Evolutionary conservation across 129 eudicot species (phyloP).

Genomic region (Lactuca saligna): DNA sequence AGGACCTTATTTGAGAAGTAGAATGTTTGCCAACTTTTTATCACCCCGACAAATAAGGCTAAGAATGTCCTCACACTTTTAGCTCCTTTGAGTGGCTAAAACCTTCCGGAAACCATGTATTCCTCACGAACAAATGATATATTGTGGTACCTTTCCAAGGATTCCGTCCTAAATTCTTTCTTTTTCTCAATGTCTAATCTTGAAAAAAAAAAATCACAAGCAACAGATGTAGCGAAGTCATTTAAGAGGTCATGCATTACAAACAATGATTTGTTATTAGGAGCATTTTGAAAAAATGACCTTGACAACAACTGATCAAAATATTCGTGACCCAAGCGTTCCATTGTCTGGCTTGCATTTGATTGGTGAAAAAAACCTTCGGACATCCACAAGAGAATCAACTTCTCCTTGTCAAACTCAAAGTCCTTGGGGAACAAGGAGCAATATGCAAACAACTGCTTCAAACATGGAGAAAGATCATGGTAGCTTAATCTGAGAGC

Average conservation of each 20-base stretch:
- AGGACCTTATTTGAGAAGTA: constrained; percentile 28
- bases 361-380: neutral
- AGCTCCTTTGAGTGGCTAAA: constrained; percentile 24
- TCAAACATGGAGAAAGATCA: too few relatives aligned
- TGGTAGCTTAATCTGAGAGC: too few relatives aligned
- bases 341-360: neutral
- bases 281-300: too few relatives aligned
- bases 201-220: constrained; percentile 22
- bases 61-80: constrained; percentile 41
- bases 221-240: constrained; percentile 36
- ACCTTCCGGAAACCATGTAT: constrained; percentile 27
- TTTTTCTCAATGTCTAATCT: constrained; percentile 32
- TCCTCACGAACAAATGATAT: constrained; percentile 30
- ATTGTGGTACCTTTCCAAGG: constrained; percentile 33
- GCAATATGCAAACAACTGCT: too few relatives aligned
- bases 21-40: neutral
- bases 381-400: neutral
- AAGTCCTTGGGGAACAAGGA: too few relatives aligned
- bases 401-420: too few relatives aligned
- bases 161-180: neutral
- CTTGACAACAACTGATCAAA: too few relatives aligned
- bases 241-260: constrained; percentile 36
- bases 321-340: too few relatives aligned
- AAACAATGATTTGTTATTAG: too few relatives aligned
- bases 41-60: constrained; percentile 21